These are phyloP conservation scores for Vitis vinifera DNA, from an alignment of 164 flowering plant species.

Conservation along the genomic window DNA sequence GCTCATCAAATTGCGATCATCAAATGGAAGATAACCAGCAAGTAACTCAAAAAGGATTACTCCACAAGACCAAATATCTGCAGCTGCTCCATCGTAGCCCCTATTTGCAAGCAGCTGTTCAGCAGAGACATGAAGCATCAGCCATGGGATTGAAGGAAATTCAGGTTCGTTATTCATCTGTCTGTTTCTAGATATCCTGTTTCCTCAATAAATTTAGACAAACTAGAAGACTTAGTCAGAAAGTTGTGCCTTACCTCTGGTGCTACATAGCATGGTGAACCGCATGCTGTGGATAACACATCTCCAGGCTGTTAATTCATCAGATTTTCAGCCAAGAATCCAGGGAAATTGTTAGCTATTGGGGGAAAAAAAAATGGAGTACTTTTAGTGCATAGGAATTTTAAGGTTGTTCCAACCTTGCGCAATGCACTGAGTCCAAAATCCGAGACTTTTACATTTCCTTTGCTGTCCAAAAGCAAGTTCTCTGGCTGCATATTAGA, in stretches of 20 bases:
- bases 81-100: constrained; percentile 63
- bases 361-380: not conserved
- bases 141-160: constrained; percentile 3
- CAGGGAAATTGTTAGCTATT: not conserved
- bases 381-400: not conserved
- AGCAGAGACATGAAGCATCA: constrained; percentile 1
- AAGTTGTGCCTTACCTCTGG: constrained; percentile 55
- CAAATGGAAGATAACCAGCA: constrained; percentile 71
- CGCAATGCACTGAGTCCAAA: constrained; percentile 74
- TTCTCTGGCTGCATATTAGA: constrained; percentile 67
- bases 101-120: constrained; percentile 49
- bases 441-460: constrained; percentile 78
- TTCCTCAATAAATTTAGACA: not conserved
- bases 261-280: constrained; percentile 82
- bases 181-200: not conserved
- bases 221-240: not conserved
- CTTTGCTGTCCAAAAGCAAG: constrained; percentile 68
- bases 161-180: not conserved
- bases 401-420: constrained; percentile 37
- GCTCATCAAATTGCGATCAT: constrained; percentile 50
- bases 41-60: constrained; percentile 70
- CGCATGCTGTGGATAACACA: constrained; percentile 61
- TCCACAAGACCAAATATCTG: constrained; percentile 85
- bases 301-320: constrained; percentile 51
- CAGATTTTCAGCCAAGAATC: constrained; percentile 7